Conservation (phyloP, 495 filamentous ascomycete species). For the Neurospora sp. region DNA sequence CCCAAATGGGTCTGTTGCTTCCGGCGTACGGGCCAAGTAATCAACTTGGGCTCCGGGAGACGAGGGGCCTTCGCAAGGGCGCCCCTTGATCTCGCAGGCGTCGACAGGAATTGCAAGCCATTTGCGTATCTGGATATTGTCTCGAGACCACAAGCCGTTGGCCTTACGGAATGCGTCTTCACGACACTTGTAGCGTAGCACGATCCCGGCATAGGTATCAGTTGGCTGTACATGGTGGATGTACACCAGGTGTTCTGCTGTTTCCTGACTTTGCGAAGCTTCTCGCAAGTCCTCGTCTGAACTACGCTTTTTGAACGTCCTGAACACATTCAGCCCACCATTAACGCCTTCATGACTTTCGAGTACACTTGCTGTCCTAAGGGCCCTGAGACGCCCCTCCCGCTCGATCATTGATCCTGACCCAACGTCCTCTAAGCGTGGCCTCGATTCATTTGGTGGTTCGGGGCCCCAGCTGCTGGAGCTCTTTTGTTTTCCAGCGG, state of each 20-base stretch:
- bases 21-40: slow-evolving; percentile 36
- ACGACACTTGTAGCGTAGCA: slow-evolving; percentile 79
- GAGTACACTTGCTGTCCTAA: slow-evolving; percentile 39
- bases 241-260: slow-evolving; percentile 70
- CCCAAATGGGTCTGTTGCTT: slow-evolving; percentile 17
- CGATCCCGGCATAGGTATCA: slow-evolving; percentile 84
- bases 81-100: slow-evolving; percentile 75
- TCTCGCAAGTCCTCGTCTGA: slow-evolving; percentile 36
- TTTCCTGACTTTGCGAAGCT: slow-evolving; percentile 21
- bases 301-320: slow-evolving; percentile 43
- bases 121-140: slow-evolving; percentile 74
- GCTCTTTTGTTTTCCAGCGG: slow-evolving; percentile 4
- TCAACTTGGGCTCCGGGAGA: slow-evolving; percentile 28
- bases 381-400: slow-evolving; percentile 36
- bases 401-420: slow-evolving; percentile 38
- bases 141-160: slow-evolving; percentile 90
- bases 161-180: slow-evolving; percentile 70
- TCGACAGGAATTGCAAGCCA: slow-evolving; percentile 81
- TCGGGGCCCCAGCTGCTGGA: slow-evolving; percentile 30
- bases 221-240: slow-evolving; percentile 72
- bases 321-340: slow-evolving; percentile 34
- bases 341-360: slow-evolving; percentile 41
- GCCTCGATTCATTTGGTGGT: slow-evolving; percentile 24
- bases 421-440: slow-evolving; percentile 34
- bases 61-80: slow-evolving; percentile 38